These are phyloP conservation scores for Peronospora farinosa DNA, from an alignment of 352 stramenopile genomes.

Conservation along the genomic window DNA sequence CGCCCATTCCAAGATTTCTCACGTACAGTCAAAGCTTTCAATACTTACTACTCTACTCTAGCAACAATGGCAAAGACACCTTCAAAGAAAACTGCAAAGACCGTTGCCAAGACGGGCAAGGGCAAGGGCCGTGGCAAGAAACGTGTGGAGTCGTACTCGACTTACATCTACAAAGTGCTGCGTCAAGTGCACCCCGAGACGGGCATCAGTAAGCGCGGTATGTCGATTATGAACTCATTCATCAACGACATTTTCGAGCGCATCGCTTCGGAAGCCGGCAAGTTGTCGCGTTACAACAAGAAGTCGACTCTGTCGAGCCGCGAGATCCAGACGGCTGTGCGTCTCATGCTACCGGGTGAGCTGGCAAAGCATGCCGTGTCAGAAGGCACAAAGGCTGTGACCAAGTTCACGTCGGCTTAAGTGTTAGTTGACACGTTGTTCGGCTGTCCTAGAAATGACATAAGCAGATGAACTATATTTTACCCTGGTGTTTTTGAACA, in stretches of 20 bases:
- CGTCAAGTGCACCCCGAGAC: slow-evolving; percentile 95
- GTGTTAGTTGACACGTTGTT: slow-evolving; percentile 1
- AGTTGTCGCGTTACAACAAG: slow-evolving; percentile 97
- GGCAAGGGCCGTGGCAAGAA: slow-evolving; percentile 85
- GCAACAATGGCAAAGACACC: slow-evolving; percentile 92
- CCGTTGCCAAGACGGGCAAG: slow-evolving; percentile 71
- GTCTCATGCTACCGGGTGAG: slow-evolving; percentile 93
- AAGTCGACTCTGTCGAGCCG: slow-evolving; percentile 95
- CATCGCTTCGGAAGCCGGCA: slow-evolving; percentile 93
- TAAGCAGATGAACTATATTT: slow-evolving; percentile 3
- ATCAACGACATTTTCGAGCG: slow-evolving; percentile 99
- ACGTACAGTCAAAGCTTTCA: slow-evolving; percentile 21
- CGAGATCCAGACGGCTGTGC: slow-evolving; percentile 97
- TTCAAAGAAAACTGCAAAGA: slow-evolving; percentile 90
- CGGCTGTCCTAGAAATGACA: not conserved
- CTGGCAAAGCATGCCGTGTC: slow-evolving; percentile 96
- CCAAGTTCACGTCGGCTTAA: slow-evolving; percentile 89
- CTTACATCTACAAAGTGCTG: slow-evolving; percentile 91
- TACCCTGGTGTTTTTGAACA: slow-evolving; percentile 45
- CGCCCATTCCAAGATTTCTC: slow-evolving; percentile 33
- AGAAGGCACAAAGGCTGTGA: slow-evolving; percentile 95
- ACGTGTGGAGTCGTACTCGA: slow-evolving; percentile 85
- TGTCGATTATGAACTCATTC: slow-evolving; percentile 99
- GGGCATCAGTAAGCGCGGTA: slow-evolving; percentile 95
- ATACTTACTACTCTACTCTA: slow-evolving; percentile 2